phyloP scores from a whole-genome alignment of 805 yeast species.

The Danielia reshetovae region DNA sequence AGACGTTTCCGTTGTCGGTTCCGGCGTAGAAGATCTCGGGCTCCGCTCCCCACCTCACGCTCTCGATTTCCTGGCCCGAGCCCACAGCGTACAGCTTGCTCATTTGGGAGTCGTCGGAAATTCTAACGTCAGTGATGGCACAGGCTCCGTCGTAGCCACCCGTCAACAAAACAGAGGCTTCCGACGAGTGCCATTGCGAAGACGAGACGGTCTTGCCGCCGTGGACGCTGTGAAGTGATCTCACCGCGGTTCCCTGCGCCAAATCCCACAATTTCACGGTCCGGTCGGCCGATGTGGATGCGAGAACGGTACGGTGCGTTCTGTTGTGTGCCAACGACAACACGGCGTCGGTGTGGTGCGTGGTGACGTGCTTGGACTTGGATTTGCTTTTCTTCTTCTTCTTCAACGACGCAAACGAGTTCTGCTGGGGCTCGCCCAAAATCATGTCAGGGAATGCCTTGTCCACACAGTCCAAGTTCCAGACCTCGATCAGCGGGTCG shows the following conservation, averaged over 20 bases:
- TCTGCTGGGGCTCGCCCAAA: conserved; percentile 67
- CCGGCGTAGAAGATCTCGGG: conserved; percentile 70
- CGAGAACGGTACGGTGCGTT: conserved; percentile 76
- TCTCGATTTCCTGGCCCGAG: conserved; percentile 79
- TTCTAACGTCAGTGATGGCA: conserved; percentile 82
- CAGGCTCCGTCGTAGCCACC: conserved; percentile 91
- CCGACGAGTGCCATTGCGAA: conserved; percentile 76
- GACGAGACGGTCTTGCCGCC: conserved; percentile 76
- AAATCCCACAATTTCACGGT: conserved; percentile 97
- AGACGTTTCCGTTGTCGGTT: conserved; percentile 86
- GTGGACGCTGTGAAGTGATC: conserved; percentile 71
- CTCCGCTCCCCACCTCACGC: conserved; percentile 63
- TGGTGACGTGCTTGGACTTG: conserved; percentile 49
- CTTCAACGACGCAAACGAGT: conserved; percentile 34
- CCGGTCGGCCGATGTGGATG: conserved; percentile 92
- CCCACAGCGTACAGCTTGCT: conserved; percentile 61
- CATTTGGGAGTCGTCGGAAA: conserved; percentile 55
- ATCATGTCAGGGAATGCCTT: conserved; percentile 93
- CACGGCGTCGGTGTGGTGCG: conserved; percentile 93
- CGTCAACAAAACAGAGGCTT: conserved; percentile 68
- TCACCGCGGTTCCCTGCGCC: conserved; percentile 66
- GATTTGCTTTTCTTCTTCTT: conserved; percentile 50
- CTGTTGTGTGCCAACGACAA: conserved; percentile 81
- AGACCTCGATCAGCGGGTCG: conserved; percentile 94
- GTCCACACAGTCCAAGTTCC: conserved; percentile 92